phyloP scores from a whole-genome alignment of 306 rosid species.

The Glycyrrhiza uralensis region DNA sequence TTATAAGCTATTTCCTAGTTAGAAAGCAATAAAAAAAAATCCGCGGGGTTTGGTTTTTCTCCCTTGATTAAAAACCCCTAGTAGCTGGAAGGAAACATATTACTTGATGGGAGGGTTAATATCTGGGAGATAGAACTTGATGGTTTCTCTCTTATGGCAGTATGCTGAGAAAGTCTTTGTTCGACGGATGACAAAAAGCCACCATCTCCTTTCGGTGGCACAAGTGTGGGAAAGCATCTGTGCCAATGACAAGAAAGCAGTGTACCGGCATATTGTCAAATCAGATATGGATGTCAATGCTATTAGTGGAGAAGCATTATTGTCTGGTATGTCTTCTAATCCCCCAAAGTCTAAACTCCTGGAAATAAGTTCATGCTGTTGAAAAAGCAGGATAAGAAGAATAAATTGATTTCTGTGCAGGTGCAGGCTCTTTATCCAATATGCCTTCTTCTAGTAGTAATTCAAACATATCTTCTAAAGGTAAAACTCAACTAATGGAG shows the following conservation, averaged over 20 bases:
- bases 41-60: too few species aligned
- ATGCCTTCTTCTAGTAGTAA: conserved; percentile 36
- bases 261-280: conserved; percentile 54
- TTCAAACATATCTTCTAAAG: conserved; percentile 16
- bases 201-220: conserved; percentile 29
- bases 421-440: conserved; percentile 34
- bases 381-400: neutral
- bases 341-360: neutral
- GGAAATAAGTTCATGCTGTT: neutral
- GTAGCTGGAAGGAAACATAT: conserved; percentile 17
- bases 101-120: conserved; percentile 2
- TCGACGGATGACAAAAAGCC: conserved; percentile 34
- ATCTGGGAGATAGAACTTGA: conserved; percentile 32
- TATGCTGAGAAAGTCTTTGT: conserved; percentile 62
- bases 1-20: neutral
- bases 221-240: conserved; percentile 54
- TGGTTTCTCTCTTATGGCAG: conserved; percentile 44
- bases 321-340: conserved; percentile 37
- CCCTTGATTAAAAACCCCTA: neutral
- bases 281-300: conserved; percentile 50
- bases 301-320: conserved; percentile 27
- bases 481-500: conserved; percentile 25
- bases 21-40: too few species aligned
- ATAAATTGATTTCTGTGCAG: conserved; percentile 4
- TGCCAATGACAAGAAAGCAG: conserved; percentile 69